These are phyloP conservation scores for Lophiostoma macrostomum DNA, from an alignment of 495 filamentous ascomycete species.

Conservation along the genomic window DNA sequence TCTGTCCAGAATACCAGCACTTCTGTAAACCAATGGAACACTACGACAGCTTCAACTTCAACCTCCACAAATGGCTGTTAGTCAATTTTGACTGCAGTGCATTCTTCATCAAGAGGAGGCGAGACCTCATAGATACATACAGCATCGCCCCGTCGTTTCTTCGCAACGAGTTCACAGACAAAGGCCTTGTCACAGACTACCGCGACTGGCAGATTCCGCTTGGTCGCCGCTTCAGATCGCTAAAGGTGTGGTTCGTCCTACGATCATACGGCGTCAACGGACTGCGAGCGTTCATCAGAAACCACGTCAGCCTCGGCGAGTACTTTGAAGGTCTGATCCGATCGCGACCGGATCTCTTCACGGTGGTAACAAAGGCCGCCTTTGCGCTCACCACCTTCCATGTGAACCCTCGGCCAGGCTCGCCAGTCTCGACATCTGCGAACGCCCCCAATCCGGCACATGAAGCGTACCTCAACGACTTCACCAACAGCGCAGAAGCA, in stretches of 20 bases:
- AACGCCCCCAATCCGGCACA: slow-evolving; percentile 32
- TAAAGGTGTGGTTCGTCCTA: slow-evolving; percentile 98
- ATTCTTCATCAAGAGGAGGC: slow-evolving; percentile 53
- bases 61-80: slow-evolving; percentile 98
- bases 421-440: background rate
- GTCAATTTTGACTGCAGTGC: slow-evolving; percentile 79
- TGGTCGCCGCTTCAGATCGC: slow-evolving; percentile 80
- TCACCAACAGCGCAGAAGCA: slow-evolving; percentile 36
- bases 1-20: slow-evolving; percentile 76
- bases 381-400: slow-evolving; percentile 82
- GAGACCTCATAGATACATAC: slow-evolving; percentile 72
- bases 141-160: slow-evolving; percentile 82
- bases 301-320: slow-evolving; percentile 64
- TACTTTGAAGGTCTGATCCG: slow-evolving; percentile 60
- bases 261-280: slow-evolving; percentile 80
- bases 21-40: slow-evolving; percentile 58
- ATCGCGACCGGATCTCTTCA: slow-evolving; percentile 67
- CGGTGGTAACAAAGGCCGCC: slow-evolving; percentile 67
- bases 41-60: slow-evolving; percentile 89
- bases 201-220: slow-evolving; percentile 98
- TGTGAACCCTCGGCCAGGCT: slow-evolving; percentile 40
- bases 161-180: slow-evolving; percentile 72
- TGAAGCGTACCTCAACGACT: slow-evolving; percentile 34
- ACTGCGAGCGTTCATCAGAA: slow-evolving; percentile 68
- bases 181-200: slow-evolving; percentile 90